These are phyloP conservation scores for Knoxdaviesia proteae DNA, from an alignment of 2,329 filamentous ascomycete species.

Conservation along the genomic window DNA sequence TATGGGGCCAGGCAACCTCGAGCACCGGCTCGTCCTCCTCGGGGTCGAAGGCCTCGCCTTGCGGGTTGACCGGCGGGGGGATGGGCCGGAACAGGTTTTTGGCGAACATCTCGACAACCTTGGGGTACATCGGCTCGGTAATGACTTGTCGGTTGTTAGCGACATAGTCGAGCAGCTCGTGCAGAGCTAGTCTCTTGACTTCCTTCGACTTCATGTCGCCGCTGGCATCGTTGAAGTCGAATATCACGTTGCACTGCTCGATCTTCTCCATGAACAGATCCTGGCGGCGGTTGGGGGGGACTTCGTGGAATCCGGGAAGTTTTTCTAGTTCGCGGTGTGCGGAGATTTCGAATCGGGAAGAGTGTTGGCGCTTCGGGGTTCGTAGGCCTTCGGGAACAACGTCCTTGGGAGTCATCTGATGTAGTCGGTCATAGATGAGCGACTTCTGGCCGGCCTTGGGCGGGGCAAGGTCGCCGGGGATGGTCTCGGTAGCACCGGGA, in stretches of 20 bases:
- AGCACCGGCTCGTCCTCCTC: constrained; percentile 96
- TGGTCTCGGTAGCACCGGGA: constrained; percentile 84
- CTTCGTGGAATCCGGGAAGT: constrained; percentile 91
- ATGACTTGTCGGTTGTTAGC: constrained; percentile 98
- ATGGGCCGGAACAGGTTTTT: constrained; percentile 98
- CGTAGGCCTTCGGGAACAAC: constrained; percentile 75
- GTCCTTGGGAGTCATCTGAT: constrained; percentile 88
- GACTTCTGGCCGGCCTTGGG: constrained; percentile 85
- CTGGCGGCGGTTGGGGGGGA: constrained; percentile 80
- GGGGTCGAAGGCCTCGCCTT: constrained; percentile 94
- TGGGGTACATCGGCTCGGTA: constrained; percentile 95
- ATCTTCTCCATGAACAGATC: constrained; percentile 99
- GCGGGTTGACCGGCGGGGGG: constrained; percentile 88
- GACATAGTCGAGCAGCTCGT: constrained; percentile 93
- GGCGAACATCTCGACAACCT: constrained; percentile 96
- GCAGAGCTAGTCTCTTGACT: constrained; percentile 88
- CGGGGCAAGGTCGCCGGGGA: constrained; percentile 90
- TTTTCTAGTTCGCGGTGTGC: constrained; percentile 94
- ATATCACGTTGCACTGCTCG: constrained; percentile 98
- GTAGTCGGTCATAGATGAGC: constrained; percentile 67
- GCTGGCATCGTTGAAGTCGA: constrained; percentile 96
- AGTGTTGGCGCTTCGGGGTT: constrained; percentile 91
- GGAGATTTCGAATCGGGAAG: constrained; percentile 93
- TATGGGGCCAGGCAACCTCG: constrained; percentile 97
- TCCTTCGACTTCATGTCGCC: constrained; percentile 99